phyloP scores from a whole-genome alignment of 805 yeast species.

The Saccharomyces jurei region DNA sequence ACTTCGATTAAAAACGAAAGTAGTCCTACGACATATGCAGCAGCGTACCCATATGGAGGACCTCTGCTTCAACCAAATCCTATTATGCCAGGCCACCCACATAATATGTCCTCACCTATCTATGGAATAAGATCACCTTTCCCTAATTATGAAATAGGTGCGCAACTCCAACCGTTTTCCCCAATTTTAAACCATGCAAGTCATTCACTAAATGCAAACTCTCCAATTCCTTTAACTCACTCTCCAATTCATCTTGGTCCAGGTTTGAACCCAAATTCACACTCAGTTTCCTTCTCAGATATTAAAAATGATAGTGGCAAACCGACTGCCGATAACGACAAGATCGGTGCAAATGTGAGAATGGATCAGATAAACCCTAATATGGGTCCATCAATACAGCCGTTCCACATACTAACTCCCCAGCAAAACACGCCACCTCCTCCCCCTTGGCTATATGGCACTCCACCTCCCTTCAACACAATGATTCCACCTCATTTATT shows the following conservation, averaged over 20 bases:
- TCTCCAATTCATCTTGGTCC: constrained; percentile 14
- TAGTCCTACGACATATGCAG: constrained; percentile 19
- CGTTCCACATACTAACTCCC: constrained; percentile 10
- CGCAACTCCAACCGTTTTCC: constrained; percentile 30
- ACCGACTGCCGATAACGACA: background rate
- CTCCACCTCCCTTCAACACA: constrained; percentile 21
- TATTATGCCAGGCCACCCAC: constrained; percentile 18
- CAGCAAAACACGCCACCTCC: constrained; percentile 23
- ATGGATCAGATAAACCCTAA: background rate
- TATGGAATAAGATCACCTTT: constrained; percentile 27
- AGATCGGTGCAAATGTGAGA: background rate
- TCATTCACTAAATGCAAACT: constrained; percentile 17
- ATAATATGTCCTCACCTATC: constrained; percentile 15
- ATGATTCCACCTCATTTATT: constrained; percentile 18
- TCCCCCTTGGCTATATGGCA: constrained; percentile 30
- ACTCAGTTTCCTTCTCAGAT: background rate
- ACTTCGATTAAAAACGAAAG: background rate
- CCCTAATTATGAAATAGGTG: constrained; percentile 27
- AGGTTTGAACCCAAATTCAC: background rate
- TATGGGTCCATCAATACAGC: background rate
- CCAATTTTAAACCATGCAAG: constrained; percentile 23
- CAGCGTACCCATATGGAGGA: constrained; percentile 30
- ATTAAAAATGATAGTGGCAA: background rate
- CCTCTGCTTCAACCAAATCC: constrained; percentile 28
- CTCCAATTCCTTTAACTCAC: constrained; percentile 14